A percentile compares a stretch with the other conserved stretches of the same genome.
phyloP scores from a whole-genome alignment of 208 protist species.

The Trypanosoma vivax region DNA sequence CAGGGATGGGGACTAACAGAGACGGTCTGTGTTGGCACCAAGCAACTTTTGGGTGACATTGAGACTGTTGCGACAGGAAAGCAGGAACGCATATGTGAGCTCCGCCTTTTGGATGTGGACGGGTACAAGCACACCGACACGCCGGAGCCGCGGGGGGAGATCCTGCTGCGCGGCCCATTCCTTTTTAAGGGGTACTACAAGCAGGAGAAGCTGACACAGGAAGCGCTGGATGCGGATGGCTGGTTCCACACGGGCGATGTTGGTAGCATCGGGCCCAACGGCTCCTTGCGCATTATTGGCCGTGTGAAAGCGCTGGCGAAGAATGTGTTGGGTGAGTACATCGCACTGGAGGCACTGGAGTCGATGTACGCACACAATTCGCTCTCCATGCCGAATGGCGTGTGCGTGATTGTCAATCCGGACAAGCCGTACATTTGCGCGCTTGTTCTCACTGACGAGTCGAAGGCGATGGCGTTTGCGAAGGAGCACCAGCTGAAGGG shows the following conservation, averaged over 20 bases:
- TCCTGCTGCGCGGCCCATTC: slow-evolving; percentile 17
- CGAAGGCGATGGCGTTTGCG: slow-evolving; percentile 45
- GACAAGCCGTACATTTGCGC: slow-evolving; percentile 53
- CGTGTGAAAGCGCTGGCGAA: slow-evolving; percentile 89
- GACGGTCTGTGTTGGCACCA: slow-evolving; percentile 2
- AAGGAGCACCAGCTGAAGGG: slow-evolving; percentile 23
- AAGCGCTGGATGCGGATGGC: slow-evolving; percentile 23
- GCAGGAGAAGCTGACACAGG: background rate
- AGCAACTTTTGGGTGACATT: background rate
- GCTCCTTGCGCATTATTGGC: slow-evolving; percentile 45
- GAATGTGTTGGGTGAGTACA: slow-evolving; percentile 84
- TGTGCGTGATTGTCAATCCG: slow-evolving; percentile 59
- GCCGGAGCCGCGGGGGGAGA: slow-evolving; percentile 17
- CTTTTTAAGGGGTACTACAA: slow-evolving; percentile 51
- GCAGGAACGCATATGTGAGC: slow-evolving; percentile 2
- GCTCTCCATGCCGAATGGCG: slow-evolving; percentile 44
- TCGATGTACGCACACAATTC: slow-evolving; percentile 55
- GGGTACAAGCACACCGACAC: slow-evolving; percentile 2
- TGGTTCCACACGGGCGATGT: slow-evolving; percentile 32
- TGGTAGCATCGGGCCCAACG: slow-evolving; percentile 18
- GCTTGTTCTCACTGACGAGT: slow-evolving; percentile 50
- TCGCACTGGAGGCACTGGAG: slow-evolving; percentile 77
- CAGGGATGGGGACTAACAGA: slow-evolving; percentile 1
- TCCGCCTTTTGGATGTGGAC: background rate
- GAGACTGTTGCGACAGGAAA: background rate